Evolutionary conservation across 1,139 yeast species (phyloP), one percentile per base, ranked within the genome.

Genomic region (Lodderomyces theae): DNA sequence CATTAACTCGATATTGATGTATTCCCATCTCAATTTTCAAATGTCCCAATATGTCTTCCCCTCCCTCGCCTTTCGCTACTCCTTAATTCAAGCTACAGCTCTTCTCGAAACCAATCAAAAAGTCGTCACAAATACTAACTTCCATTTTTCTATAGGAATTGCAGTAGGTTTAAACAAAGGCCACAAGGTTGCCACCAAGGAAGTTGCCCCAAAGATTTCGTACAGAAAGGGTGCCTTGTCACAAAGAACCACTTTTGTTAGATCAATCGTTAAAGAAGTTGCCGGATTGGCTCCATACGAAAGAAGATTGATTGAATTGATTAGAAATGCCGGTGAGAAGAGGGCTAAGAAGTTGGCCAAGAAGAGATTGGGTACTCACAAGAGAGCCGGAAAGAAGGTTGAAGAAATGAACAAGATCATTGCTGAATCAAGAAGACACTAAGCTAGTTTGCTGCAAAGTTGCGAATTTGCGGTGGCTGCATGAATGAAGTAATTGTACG

Each of bases 281-380:
- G 80, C 96, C 59, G 98, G 98, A 71, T 84, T 90, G 70, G 97
- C 99, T 60, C 98, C 99, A 77, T 94, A 94, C 78, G 98, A 94
- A 81, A 90, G 97, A 82, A 90, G 99, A 81, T 84, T 92, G 73
- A 86, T 94, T 68, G 99, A 94, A 79, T 83, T 94, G 79, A 82
- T 94, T 86, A 92, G 98, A 84, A 94, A 94, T 81, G 92, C 97
- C 70, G 96, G 96, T 84, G 99, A 94, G 80, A 94, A 94, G 95
- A 94, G 98, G 82, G 98, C 99, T 63, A 88, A 94, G 87, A 94
- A 94, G 89, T 90, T 94, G 71, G 97, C 97, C 61, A 94, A 94
- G 94, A 92, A 88, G 96, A 92, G 96, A 92, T 88, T 94, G 72
- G 99, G 99, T 78, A 89, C 98, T 65, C 95, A 90, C 86, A 86